These are phyloP conservation scores for Cytospora mali DNA, from an alignment of 2,329 filamentous ascomycete species.

Conservation along the genomic window DNA sequence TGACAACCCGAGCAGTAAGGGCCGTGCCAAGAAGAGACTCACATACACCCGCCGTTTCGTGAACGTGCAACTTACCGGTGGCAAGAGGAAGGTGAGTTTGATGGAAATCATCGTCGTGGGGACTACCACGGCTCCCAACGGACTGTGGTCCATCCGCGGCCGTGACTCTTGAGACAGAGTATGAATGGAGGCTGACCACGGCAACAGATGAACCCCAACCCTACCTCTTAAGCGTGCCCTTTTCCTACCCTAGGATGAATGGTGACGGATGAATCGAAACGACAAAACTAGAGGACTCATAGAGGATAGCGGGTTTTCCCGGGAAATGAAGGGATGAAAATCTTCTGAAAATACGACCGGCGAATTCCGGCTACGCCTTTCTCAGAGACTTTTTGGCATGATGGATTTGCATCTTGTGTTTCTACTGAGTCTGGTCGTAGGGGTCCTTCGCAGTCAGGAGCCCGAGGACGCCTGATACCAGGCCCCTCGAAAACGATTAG, in stretches of 20 bases:
- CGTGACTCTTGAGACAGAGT: neutral
- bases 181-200: conserved; percentile 15
- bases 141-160: neutral
- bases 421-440: conserved; percentile 26
- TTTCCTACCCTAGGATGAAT: conserved; percentile 24
- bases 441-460: conserved; percentile 22
- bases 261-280: conserved; percentile 23
- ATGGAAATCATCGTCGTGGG: neutral
- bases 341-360: conserved; percentile 16
- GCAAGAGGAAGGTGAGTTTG: conserved; percentile 85
- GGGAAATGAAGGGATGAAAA: conserved; percentile 25
- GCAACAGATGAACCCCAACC: conserved; percentile 30
- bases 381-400: conserved; percentile 19
- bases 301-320: conserved; percentile 13
- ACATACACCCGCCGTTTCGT: conserved; percentile 96
- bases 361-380: conserved; percentile 22
- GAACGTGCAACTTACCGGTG: conserved; percentile 93
- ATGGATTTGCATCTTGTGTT: conserved; percentile 27
- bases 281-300: conserved; percentile 24
- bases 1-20: conserved; percentile 57
- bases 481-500: conserved; percentile 29
- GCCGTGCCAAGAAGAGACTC: conserved; percentile 92
- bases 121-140: neutral
- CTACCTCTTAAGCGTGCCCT: conserved; percentile 26
- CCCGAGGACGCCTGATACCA: conserved; percentile 26